phyloP scores from a whole-genome alignment of 306 rosid genomes.

The Prunus campanulata region DNA sequence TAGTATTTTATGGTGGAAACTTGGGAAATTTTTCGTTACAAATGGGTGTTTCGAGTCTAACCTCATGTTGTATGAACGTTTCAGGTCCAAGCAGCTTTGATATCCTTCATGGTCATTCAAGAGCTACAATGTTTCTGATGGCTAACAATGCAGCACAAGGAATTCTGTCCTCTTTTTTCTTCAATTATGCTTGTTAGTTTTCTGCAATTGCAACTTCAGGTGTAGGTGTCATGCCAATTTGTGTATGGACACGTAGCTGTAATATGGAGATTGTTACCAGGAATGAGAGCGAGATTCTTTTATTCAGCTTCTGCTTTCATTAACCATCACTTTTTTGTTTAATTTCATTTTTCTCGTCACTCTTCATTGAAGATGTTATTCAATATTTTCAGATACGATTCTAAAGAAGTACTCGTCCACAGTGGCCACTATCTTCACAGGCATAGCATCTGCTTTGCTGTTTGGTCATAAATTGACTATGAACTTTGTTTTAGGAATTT shows the following conservation, averaged over 20 bases:
- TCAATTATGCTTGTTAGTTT: conserved; percentile 89
- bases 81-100: conserved; percentile 89
- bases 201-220: neutral
- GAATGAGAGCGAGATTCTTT: neutral
- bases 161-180: conserved; percentile 93
- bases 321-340: neutral
- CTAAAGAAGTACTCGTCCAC: conserved; percentile 97
- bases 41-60: neutral
- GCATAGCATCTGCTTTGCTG: conserved; percentile 86
- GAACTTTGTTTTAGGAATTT: conserved; percentile 89
- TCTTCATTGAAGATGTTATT: conserved; percentile 7
- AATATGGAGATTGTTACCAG: neutral
- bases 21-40: conserved; percentile 10
- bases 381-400: conserved; percentile 76
- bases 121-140: conserved; percentile 86
- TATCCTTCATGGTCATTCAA: conserved; percentile 94
- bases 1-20: neutral
- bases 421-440: conserved; percentile 95
- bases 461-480: conserved; percentile 92
- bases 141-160: conserved; percentile 98
- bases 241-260: neutral
- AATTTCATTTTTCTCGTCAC: neutral
- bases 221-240: neutral
- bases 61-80: conserved; percentile 29
- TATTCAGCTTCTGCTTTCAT: neutral